Conservation (phyloP, 2,329 filamentous ascomycete genomes). For the Lachnellula arida region DNA sequence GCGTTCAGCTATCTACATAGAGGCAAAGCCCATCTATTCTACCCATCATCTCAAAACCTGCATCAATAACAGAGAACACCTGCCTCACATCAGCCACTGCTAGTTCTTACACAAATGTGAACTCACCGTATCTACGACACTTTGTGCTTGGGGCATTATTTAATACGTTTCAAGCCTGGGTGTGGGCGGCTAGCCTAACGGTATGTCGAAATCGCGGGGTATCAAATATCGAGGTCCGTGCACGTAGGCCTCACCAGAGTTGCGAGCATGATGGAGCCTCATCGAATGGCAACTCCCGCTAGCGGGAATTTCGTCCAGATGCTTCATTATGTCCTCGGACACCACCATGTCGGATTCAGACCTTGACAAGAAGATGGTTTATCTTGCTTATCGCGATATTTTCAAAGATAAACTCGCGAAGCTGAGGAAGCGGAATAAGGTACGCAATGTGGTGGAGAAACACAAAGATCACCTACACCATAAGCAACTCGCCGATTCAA, state of each 20-base stretch:
- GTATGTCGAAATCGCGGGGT: background rate
- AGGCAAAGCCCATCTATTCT: too few relatives aligned
- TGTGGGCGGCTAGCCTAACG: too few relatives aligned
- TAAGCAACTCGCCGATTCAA: constrained; percentile 3
- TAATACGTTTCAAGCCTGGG: background rate
- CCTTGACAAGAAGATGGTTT: constrained; percentile 14
- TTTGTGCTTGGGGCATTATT: constrained; percentile 8
- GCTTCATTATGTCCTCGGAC: constrained; percentile 7
- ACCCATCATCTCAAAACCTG: too few relatives aligned
- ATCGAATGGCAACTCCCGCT: background rate
- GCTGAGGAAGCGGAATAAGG: constrained; percentile 13
- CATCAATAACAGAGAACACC: background rate
- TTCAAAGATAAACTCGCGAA: constrained; percentile 17
- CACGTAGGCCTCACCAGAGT: too few relatives aligned
- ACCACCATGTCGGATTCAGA: constrained; percentile 12
- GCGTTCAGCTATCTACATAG: too few relatives aligned
- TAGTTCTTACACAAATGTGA: constrained; percentile 1
- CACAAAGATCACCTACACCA: constrained; percentile 14
- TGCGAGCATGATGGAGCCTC: background rate
- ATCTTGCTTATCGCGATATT: constrained; percentile 17
- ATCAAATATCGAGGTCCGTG: too few relatives aligned
- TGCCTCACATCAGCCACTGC: constrained; percentile 10
- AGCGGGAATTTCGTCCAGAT: background rate
- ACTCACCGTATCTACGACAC: constrained; percentile 7
- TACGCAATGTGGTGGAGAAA: constrained; percentile 11